phyloP scores from a whole-genome alignment of 2,329 filamentous ascomycete species.

The Canariomyces notabilis region DNA sequence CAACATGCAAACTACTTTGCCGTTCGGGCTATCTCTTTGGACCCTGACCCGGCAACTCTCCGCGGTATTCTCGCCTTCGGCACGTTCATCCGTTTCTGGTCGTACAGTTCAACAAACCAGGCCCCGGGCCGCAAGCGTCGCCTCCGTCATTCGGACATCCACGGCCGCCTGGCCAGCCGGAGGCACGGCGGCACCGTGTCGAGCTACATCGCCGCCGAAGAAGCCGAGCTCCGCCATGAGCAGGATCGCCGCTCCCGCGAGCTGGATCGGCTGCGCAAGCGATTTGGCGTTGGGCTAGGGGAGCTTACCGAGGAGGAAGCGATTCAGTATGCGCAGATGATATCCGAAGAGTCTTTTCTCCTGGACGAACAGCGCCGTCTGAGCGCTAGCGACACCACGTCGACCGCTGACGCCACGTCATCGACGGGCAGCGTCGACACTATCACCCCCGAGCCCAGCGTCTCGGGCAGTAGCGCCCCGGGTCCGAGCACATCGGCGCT shows the following conservation, averaged over 20 bases:
- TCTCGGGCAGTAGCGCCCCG: conserved; percentile 37
- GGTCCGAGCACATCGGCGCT: conserved; percentile 7
- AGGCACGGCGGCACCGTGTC: conserved; percentile 63
- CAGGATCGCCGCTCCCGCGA: conserved; percentile 63
- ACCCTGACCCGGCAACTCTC: conserved; percentile 79
- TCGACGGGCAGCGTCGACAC: conserved; percentile 42
- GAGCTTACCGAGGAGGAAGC: conserved; percentile 63
- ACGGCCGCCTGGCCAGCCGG: conserved; percentile 46
- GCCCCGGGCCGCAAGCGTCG: conserved; percentile 74
- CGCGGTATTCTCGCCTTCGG: conserved; percentile 85
- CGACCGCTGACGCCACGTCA: conserved; percentile 44
- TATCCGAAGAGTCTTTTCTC: conserved; percentile 57
- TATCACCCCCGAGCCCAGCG: conserved; percentile 51
- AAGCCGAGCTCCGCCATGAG: conserved; percentile 71
- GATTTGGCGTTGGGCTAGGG: conserved; percentile 78
- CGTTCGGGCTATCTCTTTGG: conserved; percentile 77
- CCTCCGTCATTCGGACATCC: conserved; percentile 60
- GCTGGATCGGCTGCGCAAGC: conserved; percentile 62
- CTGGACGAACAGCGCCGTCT: conserved; percentile 52
- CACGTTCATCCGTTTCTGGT: conserved; percentile 85
- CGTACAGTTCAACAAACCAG: conserved; percentile 79
- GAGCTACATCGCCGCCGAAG: conserved; percentile 82
- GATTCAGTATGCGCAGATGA: conserved; percentile 59
- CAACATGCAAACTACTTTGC: conserved; percentile 72
- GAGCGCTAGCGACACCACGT: conserved; percentile 47